Percentiles rank a stretch among this genome's conserved stretches.
Evolutionary conservation across 2,329 filamentous ascomycete genomes (phyloP).

Genomic region (Ophiostoma australiae): DNA sequence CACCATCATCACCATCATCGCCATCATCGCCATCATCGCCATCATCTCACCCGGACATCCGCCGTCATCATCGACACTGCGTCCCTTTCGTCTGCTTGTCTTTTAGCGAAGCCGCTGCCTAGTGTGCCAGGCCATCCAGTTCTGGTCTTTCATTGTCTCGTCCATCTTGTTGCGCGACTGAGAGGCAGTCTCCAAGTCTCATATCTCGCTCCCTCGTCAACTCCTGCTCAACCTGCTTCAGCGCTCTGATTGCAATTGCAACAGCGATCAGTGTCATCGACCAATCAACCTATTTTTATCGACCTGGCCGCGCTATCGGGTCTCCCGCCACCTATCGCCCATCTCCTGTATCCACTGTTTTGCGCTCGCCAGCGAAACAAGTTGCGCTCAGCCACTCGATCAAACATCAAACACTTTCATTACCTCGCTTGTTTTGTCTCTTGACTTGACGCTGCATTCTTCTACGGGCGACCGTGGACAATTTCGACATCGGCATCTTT

Average conservation of each 20-base stretch:
- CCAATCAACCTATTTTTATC: conserved; percentile 10
- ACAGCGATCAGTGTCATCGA: background rate
- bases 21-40: background rate
- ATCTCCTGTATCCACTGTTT: conserved; percentile 12
- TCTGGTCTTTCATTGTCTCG: background rate
- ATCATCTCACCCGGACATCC: background rate
- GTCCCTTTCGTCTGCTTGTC: background rate
- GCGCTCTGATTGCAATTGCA: too few relatives aligned
- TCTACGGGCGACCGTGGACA: background rate
- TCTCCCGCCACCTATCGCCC: background rate
- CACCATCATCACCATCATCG: too few relatives aligned
- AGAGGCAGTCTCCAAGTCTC: background rate
- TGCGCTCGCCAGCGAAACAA: conserved; percentile 9
- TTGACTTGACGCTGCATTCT: background rate
- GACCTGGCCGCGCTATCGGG: background rate
- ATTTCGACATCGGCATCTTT: conserved; percentile 19
- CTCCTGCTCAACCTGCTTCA: too few relatives aligned
- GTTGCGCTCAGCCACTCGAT: conserved; percentile 24
- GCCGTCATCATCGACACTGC: background rate
- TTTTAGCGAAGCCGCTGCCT: too few relatives aligned
- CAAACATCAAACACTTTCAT: conserved; percentile 15
- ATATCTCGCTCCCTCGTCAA: background rate
- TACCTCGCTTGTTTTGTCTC: background rate
- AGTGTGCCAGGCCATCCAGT: background rate
- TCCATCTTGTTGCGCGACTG: background rate